Evolutionary conservation across 169 alveolate species (phyloP), one percentile per base, ranked within the genome.

Genomic region (Plasmodium fragile): DNA sequence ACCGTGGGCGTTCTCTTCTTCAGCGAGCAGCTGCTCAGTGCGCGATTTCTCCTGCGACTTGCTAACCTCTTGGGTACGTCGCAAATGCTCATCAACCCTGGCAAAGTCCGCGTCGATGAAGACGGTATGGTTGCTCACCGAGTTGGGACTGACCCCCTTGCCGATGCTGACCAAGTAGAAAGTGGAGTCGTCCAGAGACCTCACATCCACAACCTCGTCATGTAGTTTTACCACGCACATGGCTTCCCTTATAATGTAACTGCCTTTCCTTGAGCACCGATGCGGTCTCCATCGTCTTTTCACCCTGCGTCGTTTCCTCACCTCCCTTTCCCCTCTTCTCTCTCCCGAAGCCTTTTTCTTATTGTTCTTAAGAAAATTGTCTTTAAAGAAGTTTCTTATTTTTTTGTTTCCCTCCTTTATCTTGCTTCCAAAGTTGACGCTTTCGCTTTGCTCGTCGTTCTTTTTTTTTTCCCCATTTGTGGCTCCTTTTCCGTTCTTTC

Each of bases 181-280:
- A 30, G 59, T 75, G 70, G 75, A 72, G 59, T 85, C 93, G 65
- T 85, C 59, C 18, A 85, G 59, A 85, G 72, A 85, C 65, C 79
- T 85, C 25, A 85, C 45, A 16, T 85, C 93, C 53, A 85, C 53
- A 8, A 85, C 80, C 28, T 85, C 85, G 41, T 85, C 77, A 13
- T 85, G 93, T 1, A 85, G 81, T 53, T 85, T 85, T 18, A 85
- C 72, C 30, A 85, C 84, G 5, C 85, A 85, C 84, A 85, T 73
- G 45, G 93, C 93, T 69, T 85, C 93, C 41, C 79, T 73, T 73
- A 85, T 85, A 22, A 85, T 85, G 45, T 85, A 85, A 7, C n/a
- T 65, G 39, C 36, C 36, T 39, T 65, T 65, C 93, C 83, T 84
- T 36, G 59, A n/a, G 55, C 39, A 6, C 16, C 39, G 69, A 8